Base-by-base conservation (phyloP, 176 grass and related monocot genomes). In the Musa itinerans region DNA sequence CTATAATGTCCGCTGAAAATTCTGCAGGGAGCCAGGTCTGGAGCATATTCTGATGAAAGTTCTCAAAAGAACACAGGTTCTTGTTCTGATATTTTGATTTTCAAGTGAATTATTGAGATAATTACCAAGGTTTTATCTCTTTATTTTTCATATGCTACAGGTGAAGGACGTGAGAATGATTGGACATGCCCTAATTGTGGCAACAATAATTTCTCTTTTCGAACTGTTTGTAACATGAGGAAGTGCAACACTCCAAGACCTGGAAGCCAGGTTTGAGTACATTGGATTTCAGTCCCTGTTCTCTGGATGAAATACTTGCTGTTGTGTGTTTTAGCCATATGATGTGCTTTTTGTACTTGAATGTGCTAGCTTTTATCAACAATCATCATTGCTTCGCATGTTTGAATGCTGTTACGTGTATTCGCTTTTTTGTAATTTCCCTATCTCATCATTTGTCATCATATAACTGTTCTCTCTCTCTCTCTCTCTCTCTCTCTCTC, bases 171-270 rank as follows among this genome's bases (percentile, higher is more conserved):
- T 9, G 92, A 96, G 57, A 96, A 89, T 83, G 92, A 96, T 43
- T 96, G 92, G 92, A 88, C 84, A 73, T 96, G 92, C 70, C 89
- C 88, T 78, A 96, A 84, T 69, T 96, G 92, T 71, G 86, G 79
- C 53, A 96, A 96, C 69, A 80, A 86, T 50, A 96, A 96, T 78
- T 96, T 96, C 54, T 78, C 83, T 21, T 96, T 96, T 73, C 86
- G 92, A n/a, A 84, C 83, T 63, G 86, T 87, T 26, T 96, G 92
- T 81, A 96, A 96, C 78, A 96, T 96, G 92, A 89, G 92, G 73
- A 96, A 91, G 57, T 96, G 92, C 74, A 89, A 87, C 70, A 96
- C 88, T 55, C 86, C 92, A 78, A 90, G 86, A 69, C 92, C 92
- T 78, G 92, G 83, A 81, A 96, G 71, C 74, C 88, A 88, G 92